Base-by-base conservation (phyloP, 2,329 filamentous ascomycete species). In the Albophoma yamanashiensis region DNA sequence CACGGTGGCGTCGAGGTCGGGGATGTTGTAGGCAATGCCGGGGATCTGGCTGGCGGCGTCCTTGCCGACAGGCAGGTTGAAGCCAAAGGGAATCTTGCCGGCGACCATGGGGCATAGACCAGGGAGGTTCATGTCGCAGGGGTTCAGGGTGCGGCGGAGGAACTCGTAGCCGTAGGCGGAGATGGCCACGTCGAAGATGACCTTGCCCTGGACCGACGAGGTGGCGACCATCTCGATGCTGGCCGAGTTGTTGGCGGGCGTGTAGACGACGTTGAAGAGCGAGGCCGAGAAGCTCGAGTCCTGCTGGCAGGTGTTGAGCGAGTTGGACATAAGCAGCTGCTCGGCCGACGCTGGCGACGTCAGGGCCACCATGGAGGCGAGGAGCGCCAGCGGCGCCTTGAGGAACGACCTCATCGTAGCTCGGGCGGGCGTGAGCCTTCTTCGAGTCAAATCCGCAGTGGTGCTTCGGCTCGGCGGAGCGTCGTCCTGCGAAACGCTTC, bases 61-160 rank as follows among this genome's bases (percentile, higher is more conserved):
- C 15, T 74, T 66, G 12, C 78, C 75, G 56, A 94, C 75, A 2
- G 77, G 73, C 42, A 93, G 71, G 68, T 89, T 89, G 69, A 91
- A 91, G 40, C 69, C 81, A 69, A 96, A 82, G 59, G 88, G 83
- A 70, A 96, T 88, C 67, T 89, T 87, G 65, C 91, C 92, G 11
- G 91, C 85, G 64, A 85, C 89, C 92, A 97, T 96, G 61, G 92
- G 92, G 75, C 93, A 97, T 68, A 97, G 82, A 72, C 91, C 91
- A 62, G 80, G 75, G 63, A 95, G 79, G 64, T 83, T 79, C 60
- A 80, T 77, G 36, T 82, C 76, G 78, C 93, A 97, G 55, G 93
- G 93, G 70, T 96, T 79, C 66, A 97, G 73, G 5, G 77, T 84
- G 65, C 84, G 76, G 63, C 81, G 82, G 66, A 93, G 75, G 65